A percentile compares a stretch with the other conserved stretches of the same genome.
These are phyloP conservation scores for Colletotrichum musicola DNA, from an alignment of 2,329 filamentous ascomycete species.

Conservation along the genomic window DNA sequence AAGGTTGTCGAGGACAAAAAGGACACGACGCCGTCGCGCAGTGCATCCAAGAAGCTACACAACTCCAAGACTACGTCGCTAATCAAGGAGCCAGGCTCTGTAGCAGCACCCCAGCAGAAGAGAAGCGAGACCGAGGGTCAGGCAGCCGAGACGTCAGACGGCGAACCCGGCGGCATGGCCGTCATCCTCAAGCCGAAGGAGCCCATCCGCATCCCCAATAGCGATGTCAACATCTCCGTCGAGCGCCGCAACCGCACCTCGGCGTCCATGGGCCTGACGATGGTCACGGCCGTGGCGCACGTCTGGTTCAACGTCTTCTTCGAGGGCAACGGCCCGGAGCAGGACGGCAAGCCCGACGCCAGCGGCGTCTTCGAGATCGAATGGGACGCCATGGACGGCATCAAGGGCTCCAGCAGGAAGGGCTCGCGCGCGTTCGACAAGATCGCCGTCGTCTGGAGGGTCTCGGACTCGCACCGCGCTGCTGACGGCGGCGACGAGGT, in stretches of 20 bases:
- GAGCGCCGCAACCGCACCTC: conserved; percentile 86
- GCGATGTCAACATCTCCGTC: conserved; percentile 90
- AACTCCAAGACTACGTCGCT: conserved; percentile 49
- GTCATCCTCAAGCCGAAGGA: conserved; percentile 82
- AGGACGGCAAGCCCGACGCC: conserved; percentile 72
- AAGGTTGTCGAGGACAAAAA: conserved; percentile 28
- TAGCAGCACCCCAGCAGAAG: conserved; percentile 6
- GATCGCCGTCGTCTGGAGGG: conserved; percentile 87
- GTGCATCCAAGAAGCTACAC: conserved; percentile 40
- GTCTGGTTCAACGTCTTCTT: conserved; percentile 98
- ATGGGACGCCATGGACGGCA: conserved; percentile 85
- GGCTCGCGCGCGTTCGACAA: conserved; percentile 85
- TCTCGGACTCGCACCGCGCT: conserved; percentile 38
- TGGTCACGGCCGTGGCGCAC: conserved; percentile 93
- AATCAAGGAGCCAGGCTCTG: conserved; percentile 42
- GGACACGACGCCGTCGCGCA: conserved; percentile 31
- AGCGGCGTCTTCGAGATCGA: conserved; percentile 73
- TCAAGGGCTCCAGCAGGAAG: conserved; percentile 89
- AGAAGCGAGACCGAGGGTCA: conserved; percentile 29
- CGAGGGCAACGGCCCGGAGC: conserved; percentile 82
- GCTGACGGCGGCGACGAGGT: conserved; percentile 43
- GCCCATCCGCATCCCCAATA: conserved; percentile 79
- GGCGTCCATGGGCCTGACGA: conserved; percentile 82
- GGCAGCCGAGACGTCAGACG: conserved; percentile 4
- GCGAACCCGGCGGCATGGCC: conserved; percentile 73